Evolutionary conservation across 2,329 filamentous ascomycete species (phyloP).

Genomic region (Sarocladium brachiariae): DNA sequence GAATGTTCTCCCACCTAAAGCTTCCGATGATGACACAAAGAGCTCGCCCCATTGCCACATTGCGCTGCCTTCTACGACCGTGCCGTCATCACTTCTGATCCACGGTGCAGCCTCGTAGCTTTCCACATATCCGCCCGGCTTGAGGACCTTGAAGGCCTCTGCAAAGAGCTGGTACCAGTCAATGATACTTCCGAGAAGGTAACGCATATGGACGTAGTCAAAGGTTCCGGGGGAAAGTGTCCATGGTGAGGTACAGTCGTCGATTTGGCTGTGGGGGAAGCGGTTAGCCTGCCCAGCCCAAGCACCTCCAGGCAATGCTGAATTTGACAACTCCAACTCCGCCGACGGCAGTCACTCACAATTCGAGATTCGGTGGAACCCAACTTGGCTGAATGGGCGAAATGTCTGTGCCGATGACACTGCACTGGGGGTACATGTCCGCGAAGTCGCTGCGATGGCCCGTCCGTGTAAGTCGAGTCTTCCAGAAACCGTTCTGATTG

Average conservation of each 20-base stretch:
- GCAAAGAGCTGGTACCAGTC: constrained; percentile 46
- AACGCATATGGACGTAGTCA: constrained; percentile 52
- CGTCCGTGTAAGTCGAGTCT: background rate
- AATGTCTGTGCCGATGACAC: constrained; percentile 47
- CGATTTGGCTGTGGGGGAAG: constrained; percentile 35
- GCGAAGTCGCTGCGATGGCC: constrained; percentile 44
- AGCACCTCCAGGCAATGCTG: too few species aligned
- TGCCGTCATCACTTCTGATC: constrained; percentile 11
- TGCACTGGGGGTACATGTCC: constrained; percentile 34
- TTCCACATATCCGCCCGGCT: constrained; percentile 14
- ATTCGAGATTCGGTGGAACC: constrained; percentile 21
- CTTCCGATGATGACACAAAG: constrained; percentile 19
- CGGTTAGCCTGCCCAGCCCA: background rate
- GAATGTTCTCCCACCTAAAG: constrained; percentile 22
- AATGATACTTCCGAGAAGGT: constrained; percentile 44
- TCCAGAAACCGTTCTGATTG: background rate
- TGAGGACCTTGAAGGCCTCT: constrained; percentile 11
- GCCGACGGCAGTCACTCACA: too few species aligned
- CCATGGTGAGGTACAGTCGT: constrained; percentile 49
- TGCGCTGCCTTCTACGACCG: constrained; percentile 7
- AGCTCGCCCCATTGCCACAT: constrained; percentile 13
- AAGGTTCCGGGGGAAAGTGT: constrained; percentile 39
- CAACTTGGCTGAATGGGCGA: constrained; percentile 50
- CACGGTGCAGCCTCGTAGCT: constrained; percentile 9
- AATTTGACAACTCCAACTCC: too few species aligned